These are phyloP conservation scores for Cladosporium austrohemisphaericum DNA, from an alignment of 2,329 filamentous ascomycete genomes.

Conservation along the genomic window DNA sequence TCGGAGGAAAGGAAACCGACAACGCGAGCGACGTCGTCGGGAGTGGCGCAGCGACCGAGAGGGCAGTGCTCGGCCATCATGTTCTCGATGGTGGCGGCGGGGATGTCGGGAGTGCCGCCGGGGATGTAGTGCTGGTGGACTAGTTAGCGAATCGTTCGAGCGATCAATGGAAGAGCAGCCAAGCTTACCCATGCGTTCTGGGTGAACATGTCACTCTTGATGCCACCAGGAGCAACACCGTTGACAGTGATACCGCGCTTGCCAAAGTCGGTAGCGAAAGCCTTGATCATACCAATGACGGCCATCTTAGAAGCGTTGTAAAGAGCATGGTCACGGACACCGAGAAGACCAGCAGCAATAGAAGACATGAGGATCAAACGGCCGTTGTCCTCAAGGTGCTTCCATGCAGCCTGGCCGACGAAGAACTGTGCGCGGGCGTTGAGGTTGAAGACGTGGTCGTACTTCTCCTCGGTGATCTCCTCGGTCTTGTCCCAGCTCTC, in stretches of 20 bases:
- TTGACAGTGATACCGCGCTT: constrained; percentile 67
- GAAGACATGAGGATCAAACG: constrained; percentile 71
- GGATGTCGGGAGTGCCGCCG: constrained; percentile 46
- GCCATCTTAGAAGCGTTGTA: constrained; percentile 71
- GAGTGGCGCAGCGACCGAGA: constrained; percentile 46
- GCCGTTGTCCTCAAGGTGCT: constrained; percentile 65
- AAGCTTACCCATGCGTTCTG: constrained; percentile 23
- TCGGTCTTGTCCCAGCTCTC: constrained; percentile 66
- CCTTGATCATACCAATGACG: constrained; percentile 68
- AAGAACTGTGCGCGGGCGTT: constrained; percentile 73
- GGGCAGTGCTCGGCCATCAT: constrained; percentile 50
- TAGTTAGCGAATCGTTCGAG: not conserved
- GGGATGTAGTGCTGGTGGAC: constrained; percentile 42
- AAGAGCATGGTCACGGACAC: constrained; percentile 66
- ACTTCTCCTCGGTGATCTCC: constrained; percentile 67
- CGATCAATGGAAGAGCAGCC: not conserved
- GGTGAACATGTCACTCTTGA: constrained; percentile 72
- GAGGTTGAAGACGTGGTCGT: constrained; percentile 66
- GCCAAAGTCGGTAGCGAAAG: constrained; percentile 68
- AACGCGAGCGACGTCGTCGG: constrained; percentile 42
- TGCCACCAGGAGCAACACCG: constrained; percentile 67
- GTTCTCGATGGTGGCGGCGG: constrained; percentile 48
- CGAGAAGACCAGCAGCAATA: constrained; percentile 64
- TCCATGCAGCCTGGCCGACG: constrained; percentile 70
- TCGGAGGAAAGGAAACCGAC: constrained; percentile 38